Base-by-base conservation (phyloP, 306 rosid genomes). In the Trifolium pratense region DNA sequence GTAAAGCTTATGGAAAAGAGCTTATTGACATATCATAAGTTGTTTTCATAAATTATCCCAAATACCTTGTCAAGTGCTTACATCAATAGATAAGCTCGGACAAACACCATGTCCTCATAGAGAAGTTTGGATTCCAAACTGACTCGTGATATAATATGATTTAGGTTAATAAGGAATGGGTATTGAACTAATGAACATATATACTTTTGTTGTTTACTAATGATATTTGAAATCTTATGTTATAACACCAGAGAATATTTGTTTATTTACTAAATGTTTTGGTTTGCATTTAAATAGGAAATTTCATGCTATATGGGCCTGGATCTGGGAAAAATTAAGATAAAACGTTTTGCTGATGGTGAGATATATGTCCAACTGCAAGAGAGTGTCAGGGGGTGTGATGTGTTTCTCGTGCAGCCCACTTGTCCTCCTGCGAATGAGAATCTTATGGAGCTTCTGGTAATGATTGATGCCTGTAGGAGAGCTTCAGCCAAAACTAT, bases 371-470 rank as follows among this genome's bases (percentile, higher is more conserved):
- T 92, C 76, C 98, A 92, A 81, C 80, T 92, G 80, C 98, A 92
- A 90, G 98, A 92, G 83, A 92, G 98, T 83, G 98, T 90, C 58
- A 84, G 98, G 71, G 97, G 97, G 70, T 92, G 97, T 79, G 98
- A 92, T 80, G 98, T 92, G 45, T 92, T 59, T 83, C 95, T 92
- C 67, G 98, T 92, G 78, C 97, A 92, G 78, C 98, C 98, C 48
- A 90, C 97, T n/a, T 92, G 98, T 69, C 98, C 98, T 74, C 97
- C 98, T 7, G 98, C 97, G 20, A 92, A 92, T 79, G 97, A 92
- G 82, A 92, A 92, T 78, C 93, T 92, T 29, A 89, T 90, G 97
- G 98, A 92, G 86, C 98, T 92, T 78, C 86, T 92, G 29, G 86
- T 92, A 75, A 92, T 92, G 98, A 86, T 92, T 73, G 98, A 92